Conservation (phyloP, 2,329 filamentous ascomycete genomes). For the Stagonosporopsis chrysanthemi region DNA sequence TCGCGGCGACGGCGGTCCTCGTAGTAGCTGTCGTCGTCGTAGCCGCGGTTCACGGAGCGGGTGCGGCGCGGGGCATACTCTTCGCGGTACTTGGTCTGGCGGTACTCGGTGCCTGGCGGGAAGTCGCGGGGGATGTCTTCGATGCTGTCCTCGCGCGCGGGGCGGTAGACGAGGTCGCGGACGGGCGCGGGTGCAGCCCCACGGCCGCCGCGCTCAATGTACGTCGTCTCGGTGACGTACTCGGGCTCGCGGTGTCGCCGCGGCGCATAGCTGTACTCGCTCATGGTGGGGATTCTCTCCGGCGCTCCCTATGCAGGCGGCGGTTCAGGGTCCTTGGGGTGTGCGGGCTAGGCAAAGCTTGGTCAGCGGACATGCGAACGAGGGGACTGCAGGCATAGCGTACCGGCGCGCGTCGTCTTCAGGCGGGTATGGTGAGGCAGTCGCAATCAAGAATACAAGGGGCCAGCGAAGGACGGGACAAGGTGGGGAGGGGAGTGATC, state of each 20-base stretch:
- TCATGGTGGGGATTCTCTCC: constrained; percentile 48
- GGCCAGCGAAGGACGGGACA: constrained; percentile 28
- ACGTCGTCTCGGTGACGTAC: constrained; percentile 59
- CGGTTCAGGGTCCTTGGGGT: constrained; percentile 20
- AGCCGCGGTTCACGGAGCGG: constrained; percentile 69
- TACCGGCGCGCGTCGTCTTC: constrained; percentile 29
- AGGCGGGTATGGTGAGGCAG: constrained; percentile 5
- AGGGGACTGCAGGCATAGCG: constrained; percentile 12
- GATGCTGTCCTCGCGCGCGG: constrained; percentile 76
- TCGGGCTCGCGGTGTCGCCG: constrained; percentile 60
- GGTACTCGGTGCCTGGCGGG: constrained; percentile 66
- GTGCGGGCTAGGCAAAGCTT: constrained; percentile 27
- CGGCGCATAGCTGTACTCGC: constrained; percentile 59
- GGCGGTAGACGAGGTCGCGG: constrained; percentile 59
- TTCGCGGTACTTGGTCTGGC: constrained; percentile 57
- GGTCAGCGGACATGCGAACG: constrained; percentile 23
- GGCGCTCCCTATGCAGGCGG: constrained; percentile 18
- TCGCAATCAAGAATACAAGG: constrained; percentile 21
- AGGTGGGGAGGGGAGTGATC: constrained; percentile 18
- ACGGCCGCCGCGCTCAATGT: constrained; percentile 58
- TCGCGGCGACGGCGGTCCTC: constrained; percentile 33
- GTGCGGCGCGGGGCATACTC: constrained; percentile 63
- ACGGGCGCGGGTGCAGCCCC: constrained; percentile 51
- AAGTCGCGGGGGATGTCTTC: constrained; percentile 88
- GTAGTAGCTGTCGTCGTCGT: constrained; percentile 61